Evolutionary conservation across 1,284 basidiomycete genomes (phyloP).

Genomic region (Salmacisia buchloeana): DNA sequence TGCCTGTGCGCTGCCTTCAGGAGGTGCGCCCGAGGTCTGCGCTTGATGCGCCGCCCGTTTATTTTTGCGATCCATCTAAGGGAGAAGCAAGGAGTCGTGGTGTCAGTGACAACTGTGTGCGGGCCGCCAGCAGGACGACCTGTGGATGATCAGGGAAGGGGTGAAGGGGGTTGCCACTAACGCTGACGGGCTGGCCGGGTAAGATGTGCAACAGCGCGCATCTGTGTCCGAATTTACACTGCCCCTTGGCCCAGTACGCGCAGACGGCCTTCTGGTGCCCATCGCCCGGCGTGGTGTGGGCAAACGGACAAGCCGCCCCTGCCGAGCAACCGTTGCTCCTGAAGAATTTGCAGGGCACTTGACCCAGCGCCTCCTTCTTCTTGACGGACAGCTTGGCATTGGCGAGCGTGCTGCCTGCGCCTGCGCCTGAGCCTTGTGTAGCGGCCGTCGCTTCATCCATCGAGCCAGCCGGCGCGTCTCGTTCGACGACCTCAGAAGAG

Average conservation of each 20-base stretch:
- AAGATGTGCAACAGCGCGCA: slow-evolving; percentile 77
- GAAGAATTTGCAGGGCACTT: slow-evolving; percentile 98
- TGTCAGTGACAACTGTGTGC: no score
- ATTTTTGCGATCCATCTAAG: slow-evolving; percentile 89
- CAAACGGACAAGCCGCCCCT: slow-evolving; percentile 91
- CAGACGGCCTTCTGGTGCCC: slow-evolving; percentile 70
- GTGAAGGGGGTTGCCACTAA: slow-evolving; percentile 13
- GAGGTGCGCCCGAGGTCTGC: slow-evolving; percentile 8
- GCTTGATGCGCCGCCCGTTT: slow-evolving; percentile 80
- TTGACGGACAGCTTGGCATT: slow-evolving; percentile 47
- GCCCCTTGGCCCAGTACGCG: slow-evolving; percentile 79
- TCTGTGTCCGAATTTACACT: slow-evolving; percentile 97
- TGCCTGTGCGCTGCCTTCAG: slow-evolving; percentile 1
- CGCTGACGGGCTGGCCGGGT: slow-evolving; percentile 70
- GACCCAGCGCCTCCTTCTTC: slow-evolving; percentile 69
- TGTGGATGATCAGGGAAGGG: neutral
- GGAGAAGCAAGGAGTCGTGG: neutral
- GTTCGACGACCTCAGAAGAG: neutral
- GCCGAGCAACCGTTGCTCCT: slow-evolving; percentile 68
- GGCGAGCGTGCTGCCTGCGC: slow-evolving; percentile 37
- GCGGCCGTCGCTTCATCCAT: no score
- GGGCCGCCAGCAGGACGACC: neutral
- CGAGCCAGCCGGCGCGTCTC: neutral
- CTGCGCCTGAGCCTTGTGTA: no score
- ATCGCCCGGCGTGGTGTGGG: slow-evolving; percentile 59